These are phyloP conservation scores for Saturnispora sekii DNA, from an alignment of 805 yeast species.

Conservation along the genomic window DNA sequence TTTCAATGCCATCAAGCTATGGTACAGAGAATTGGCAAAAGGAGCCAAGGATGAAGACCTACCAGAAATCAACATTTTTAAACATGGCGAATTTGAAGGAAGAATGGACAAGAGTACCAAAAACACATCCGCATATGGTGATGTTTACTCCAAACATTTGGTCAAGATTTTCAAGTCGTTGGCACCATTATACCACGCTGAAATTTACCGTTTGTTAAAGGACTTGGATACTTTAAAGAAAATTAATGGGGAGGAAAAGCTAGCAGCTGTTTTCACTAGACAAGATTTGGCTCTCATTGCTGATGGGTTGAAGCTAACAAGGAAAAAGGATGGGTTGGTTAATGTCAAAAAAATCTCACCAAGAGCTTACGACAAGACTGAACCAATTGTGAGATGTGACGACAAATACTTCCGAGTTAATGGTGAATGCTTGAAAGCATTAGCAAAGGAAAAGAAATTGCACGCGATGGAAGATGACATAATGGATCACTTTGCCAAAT, in stretches of 20 bases:
- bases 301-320: constrained; percentile 8
- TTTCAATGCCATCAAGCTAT: constrained; percentile 14
- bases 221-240: constrained; percentile 4
- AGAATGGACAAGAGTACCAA: neutral
- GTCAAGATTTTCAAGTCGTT: constrained; percentile 1
- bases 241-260: constrained; percentile 6
- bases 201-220: constrained; percentile 1
- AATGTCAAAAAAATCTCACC: constrained; percentile 5
- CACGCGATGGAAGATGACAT: too few species aligned
- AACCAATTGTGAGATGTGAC: neutral
- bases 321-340: constrained; percentile 1
- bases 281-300: constrained; percentile 8
- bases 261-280: constrained; percentile 2
- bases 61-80: constrained; percentile 5
- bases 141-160: constrained; percentile 9
- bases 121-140: constrained; percentile 5
- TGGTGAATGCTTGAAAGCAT: neutral
- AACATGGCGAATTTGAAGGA: constrained; percentile 2
- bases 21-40: constrained; percentile 10
- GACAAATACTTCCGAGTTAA: neutral
- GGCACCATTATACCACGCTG: constrained; percentile 3
- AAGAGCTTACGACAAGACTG: neutral
- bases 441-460: too few species aligned
- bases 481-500: neutral
- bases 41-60: neutral